Evolutionary conservation across 768 basidiomycete species (phyloP).

Genomic region (Gloeophyllum trabeum): DNA sequence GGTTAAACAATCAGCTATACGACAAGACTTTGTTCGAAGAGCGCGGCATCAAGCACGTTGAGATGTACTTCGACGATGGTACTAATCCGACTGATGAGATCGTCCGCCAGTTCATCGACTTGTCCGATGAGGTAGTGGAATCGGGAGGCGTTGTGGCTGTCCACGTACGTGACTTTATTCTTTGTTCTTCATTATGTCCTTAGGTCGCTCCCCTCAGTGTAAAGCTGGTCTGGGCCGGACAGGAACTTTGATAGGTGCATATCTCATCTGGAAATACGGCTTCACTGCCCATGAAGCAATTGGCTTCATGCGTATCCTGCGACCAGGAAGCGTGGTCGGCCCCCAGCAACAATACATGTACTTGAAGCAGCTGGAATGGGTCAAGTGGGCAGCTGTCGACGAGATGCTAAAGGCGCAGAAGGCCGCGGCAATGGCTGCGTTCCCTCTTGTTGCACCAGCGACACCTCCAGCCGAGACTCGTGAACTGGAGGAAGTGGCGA

Average conservation of each 20-base stretch:
- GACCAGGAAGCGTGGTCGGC: conserved; percentile 89
- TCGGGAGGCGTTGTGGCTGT: conserved; percentile 77
- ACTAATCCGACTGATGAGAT: conserved; percentile 97
- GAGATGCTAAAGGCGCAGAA: conserved; percentile 49
- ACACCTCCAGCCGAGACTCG: conserved; percentile 75
- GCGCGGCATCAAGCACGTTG: conserved; percentile 79
- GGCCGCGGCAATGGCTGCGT: conserved; percentile 22
- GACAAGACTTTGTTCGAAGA: conserved; percentile 74
- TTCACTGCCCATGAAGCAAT: conserved; percentile 95
- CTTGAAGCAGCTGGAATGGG: conserved; percentile 89
- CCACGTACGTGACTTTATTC: conserved; percentile 44
- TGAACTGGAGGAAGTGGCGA: conserved; percentile 31
- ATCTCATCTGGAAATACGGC: conserved; percentile 97
- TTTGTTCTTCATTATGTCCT: conserved; percentile 5
- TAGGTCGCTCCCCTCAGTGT: conserved; percentile 40
- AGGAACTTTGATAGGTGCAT: conserved; percentile 94
- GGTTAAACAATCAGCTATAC: conserved; percentile 89
- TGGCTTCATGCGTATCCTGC: conserved; percentile 95
- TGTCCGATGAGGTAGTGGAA: conserved; percentile 71
- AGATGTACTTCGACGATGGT: conserved; percentile 96
- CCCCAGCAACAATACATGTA: conserved; percentile 95
- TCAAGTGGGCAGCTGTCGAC: conserved; percentile 85
- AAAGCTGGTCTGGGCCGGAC: conserved; percentile 96
- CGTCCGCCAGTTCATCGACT: conserved; percentile 81
- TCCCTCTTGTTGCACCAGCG: conserved; percentile 54